phyloP scores from a whole-genome alignment of 1,284 basidiomycete genomes.

The Papiliotrema nemorosa region DNA sequence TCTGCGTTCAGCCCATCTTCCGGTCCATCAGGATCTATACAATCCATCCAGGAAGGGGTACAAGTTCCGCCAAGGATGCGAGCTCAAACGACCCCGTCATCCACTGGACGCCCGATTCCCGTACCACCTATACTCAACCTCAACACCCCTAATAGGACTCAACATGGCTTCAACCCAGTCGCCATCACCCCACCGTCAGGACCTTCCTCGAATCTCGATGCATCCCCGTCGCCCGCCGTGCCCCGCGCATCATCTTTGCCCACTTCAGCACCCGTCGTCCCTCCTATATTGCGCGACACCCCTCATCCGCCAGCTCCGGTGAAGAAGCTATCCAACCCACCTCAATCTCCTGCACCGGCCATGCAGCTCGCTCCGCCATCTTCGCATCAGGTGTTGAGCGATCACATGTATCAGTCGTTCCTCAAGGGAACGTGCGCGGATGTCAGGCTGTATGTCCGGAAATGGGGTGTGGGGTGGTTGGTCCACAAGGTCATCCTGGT shows the following conservation, averaged over 20 bases:
- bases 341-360: not conserved
- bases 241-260: constrained; percentile 1
- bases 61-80: not conserved
- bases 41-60: not conserved
- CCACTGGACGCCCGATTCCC: not conserved
- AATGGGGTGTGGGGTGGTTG: constrained; percentile 72
- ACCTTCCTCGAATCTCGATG: not conserved
- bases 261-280: not conserved
- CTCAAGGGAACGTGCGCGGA: constrained; percentile 69
- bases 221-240: not conserved
- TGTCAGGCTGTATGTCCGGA: constrained; percentile 65
- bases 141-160: not conserved
- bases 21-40: not conserved
- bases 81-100: not conserved
- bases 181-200: not conserved
- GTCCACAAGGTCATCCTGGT: constrained; percentile 79
- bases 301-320: constrained; percentile 1
- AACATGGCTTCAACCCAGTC: not conserved
- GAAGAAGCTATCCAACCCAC: constrained; percentile 7
- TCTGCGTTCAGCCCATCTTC: not conserved
- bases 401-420: constrained; percentile 71
- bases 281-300: not conserved
- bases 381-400: constrained; percentile 21
- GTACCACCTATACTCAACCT: not conserved
- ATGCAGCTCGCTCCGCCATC: constrained; percentile 18